These are phyloP conservation scores for Fraxinus excelsior DNA, from an alignment of 257 asterid species.

Conservation along the genomic window DNA sequence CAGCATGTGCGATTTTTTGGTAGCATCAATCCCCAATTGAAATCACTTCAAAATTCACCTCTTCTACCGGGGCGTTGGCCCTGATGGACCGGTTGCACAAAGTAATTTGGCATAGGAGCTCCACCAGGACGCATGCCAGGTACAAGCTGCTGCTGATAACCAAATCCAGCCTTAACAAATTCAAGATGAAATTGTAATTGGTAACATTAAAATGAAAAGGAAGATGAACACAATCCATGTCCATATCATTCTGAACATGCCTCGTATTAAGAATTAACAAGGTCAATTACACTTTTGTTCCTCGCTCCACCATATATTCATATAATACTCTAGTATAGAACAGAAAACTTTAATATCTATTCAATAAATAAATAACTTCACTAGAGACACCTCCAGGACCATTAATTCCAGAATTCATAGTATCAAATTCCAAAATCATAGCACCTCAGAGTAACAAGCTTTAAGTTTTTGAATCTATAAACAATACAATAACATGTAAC, in stretches of 20 bases:
- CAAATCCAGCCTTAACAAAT: constrained; percentile 51
- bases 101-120: constrained; percentile 54
- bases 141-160: constrained; percentile 67
- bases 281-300: not conserved
- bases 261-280: not conserved
- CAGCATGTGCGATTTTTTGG: too few species aligned
- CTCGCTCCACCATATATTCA: not conserved
- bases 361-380: not conserved
- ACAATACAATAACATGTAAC: not conserved
- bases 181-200: not conserved
- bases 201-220: not conserved
- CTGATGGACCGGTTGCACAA: constrained; percentile 54
- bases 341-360: not conserved
- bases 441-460: not conserved
- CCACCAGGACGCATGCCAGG: constrained; percentile 69
- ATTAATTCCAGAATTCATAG: not conserved
- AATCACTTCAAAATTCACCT: too few species aligned
- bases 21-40: too few species aligned
- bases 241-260: not conserved
- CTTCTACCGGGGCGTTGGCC: constrained; percentile 62
- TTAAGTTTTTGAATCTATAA: not conserved
- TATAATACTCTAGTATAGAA: too few species aligned
- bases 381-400: not conserved
- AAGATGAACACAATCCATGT: not conserved
- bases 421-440: not conserved